Evolutionary conservation across 2,329 filamentous ascomycete genomes (phyloP), one percentile per base, ranked within the genome.

Genomic region (Verticillium isaacii): DNA sequence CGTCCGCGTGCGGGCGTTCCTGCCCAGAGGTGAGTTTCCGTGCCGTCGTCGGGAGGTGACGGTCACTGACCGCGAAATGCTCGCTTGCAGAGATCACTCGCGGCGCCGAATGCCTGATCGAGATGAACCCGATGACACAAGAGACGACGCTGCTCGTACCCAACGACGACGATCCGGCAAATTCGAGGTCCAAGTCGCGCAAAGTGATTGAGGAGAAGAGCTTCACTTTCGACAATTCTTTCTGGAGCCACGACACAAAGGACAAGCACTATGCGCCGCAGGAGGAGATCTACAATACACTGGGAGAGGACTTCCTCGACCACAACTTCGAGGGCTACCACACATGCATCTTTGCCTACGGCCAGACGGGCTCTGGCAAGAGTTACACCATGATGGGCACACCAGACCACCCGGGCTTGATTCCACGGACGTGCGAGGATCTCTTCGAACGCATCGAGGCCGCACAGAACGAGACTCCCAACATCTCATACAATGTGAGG

Each of bases 241-340:
- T 98, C 78, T 99, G 95, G 93, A 98, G 94, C 63, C 93, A 97
- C 76, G 80, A 94, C 73, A 83, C 84, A 61, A 75, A 81, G 32
- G 93, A 97, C 72, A 80, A 86, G 36, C 92, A 97, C 77, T 99
- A 97, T 73, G 93, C 95, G 3, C 85, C 89, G 64, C 95, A 99
- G 74, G 91, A 93, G 70, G 91, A 97, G 70, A 90, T 99, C 61
- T 98, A 99, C 81, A 92, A 95, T 71, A 90, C 90, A 63, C 84
- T 99, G 29, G 95, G 95, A 61, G 93, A 97, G 74, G 95, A 98
- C 72, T 98, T 99, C 68, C 84, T 99, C 65, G 95, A 99, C 75
- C 95, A 99, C 83, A 99, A 99, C 78, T 99, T 99, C 70, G 93
- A 97, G 73, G 95, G 95, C 66, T 99, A 99, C 79, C 94, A 99